Evolutionary conservation across 352 stramenopile species (phyloP).

Genomic region (Pythium sp.): DNA sequence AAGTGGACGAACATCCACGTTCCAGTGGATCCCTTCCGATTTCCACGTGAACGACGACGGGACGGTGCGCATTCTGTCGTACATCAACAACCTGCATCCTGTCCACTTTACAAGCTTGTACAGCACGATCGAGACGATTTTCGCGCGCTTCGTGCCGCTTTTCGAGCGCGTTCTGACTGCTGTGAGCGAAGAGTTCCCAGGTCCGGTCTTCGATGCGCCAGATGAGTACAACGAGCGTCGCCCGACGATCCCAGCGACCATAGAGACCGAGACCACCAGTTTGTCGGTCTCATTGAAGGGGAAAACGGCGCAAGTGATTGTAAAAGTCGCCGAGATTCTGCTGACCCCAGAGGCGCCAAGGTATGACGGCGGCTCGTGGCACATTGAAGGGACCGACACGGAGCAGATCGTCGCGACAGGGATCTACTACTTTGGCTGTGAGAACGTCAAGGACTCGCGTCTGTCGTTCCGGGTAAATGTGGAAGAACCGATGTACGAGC

Average conservation of each 20-base stretch:
- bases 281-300: slow-evolving; percentile 17
- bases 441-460: slow-evolving; percentile 44
- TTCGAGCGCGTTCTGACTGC: slow-evolving; percentile 32
- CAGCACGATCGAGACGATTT: slow-evolving; percentile 27
- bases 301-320: slow-evolving; percentile 37
- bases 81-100: slow-evolving; percentile 60
- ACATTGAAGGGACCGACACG: slow-evolving; percentile 41
- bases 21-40: slow-evolving; percentile 46
- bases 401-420: slow-evolving; percentile 48
- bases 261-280: neutral
- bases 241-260: slow-evolving; percentile 13
- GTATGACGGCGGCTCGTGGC: slow-evolving; percentile 43
- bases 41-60: slow-evolving; percentile 23
- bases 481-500: slow-evolving; percentile 26
- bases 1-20: slow-evolving; percentile 9
- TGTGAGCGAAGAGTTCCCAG: neutral
- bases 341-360: slow-evolving; percentile 36
- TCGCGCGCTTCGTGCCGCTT: slow-evolving; percentile 35
- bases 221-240: slow-evolving; percentile 16
- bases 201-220: neutral
- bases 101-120: slow-evolving; percentile 27
- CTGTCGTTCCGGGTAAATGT: slow-evolving; percentile 35
- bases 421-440: slow-evolving; percentile 47
- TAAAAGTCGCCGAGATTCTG: slow-evolving; percentile 50
- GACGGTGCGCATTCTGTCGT: slow-evolving; percentile 27